Evolutionary conservation across 2,329 filamentous ascomycete genomes (phyloP).

Genomic region (Ceratocystiopsis sp.): DNA sequence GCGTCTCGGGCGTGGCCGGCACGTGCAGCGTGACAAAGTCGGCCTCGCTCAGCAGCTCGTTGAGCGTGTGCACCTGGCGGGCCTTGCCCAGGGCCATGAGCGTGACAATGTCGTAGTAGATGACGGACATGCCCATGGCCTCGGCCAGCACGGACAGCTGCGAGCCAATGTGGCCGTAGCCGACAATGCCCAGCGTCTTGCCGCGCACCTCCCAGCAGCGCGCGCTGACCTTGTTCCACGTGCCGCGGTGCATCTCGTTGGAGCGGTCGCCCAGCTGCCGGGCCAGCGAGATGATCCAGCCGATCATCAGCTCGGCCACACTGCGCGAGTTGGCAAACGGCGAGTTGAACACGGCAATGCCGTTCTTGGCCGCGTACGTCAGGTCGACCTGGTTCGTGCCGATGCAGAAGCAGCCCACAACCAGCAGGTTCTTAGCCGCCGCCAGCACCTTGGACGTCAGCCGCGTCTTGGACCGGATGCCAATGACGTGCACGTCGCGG

Average conservation of each 20-base stretch:
- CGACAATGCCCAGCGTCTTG: slow-evolving; percentile 91
- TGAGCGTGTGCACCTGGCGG: slow-evolving; percentile 61
- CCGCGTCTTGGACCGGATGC: slow-evolving; percentile 96
- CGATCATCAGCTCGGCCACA: slow-evolving; percentile 90
- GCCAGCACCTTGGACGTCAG: slow-evolving; percentile 69
- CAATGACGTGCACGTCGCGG: slow-evolving; percentile 86
- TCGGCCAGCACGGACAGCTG: slow-evolving; percentile 92
- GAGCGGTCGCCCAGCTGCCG: slow-evolving; percentile 87
- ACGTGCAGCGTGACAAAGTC: slow-evolving; percentile 95
- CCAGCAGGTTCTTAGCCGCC: slow-evolving; percentile 85
- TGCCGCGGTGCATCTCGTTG: slow-evolving; percentile 82
- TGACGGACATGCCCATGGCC: slow-evolving; percentile 94
- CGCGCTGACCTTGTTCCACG: slow-evolving; percentile 94
- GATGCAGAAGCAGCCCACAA: slow-evolving; percentile 97
- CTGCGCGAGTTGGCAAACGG: slow-evolving; percentile 96
- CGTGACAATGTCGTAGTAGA: slow-evolving; percentile 91
- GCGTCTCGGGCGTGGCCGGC: slow-evolving; percentile 81
- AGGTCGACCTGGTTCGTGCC: slow-evolving; percentile 93
- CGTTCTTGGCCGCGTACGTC: slow-evolving; percentile 62
- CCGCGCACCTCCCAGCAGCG: slow-evolving; percentile 97
- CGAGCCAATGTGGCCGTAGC: slow-evolving; percentile 93
- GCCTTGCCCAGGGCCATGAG: slow-evolving; percentile 88
- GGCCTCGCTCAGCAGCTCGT: slow-evolving; percentile 57
- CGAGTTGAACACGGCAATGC: slow-evolving; percentile 97
- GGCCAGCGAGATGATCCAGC: slow-evolving; percentile 79